phyloP scores from a whole-genome alignment of 2,329 filamentous ascomycete genomes.

The Ophiostoma quercus region DNA sequence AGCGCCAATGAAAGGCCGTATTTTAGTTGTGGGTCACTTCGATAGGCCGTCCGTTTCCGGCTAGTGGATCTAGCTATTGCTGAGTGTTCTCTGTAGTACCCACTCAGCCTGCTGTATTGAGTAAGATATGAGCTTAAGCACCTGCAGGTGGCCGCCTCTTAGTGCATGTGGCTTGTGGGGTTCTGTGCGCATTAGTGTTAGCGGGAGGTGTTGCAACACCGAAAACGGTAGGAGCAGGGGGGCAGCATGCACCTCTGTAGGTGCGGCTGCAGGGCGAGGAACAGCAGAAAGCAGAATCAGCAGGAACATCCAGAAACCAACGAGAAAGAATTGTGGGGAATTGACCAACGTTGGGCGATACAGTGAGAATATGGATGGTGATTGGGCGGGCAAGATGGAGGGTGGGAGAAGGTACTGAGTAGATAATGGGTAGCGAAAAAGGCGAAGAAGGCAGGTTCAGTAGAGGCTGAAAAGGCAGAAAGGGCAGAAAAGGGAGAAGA shows the following conservation, averaged over 20 bases:
- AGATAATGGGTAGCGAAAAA: background rate
- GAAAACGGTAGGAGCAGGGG: conserved; percentile 27
- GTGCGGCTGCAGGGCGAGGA: conserved; percentile 19
- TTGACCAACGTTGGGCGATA: background rate
- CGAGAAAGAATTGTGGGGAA: conserved; percentile 1
- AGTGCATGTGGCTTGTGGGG: conserved; percentile 21
- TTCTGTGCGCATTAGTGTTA: conserved; percentile 18
- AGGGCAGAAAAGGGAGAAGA: background rate
- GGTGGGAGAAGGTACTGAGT: background rate
- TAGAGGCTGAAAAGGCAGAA: no score
- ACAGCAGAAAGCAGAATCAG: no score
- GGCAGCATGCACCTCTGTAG: conserved; percentile 18
- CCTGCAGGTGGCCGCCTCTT: conserved; percentile 14
- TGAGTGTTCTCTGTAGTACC: background rate
- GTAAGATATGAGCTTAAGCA: conserved; percentile 15
- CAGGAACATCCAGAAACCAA: conserved; percentile 6
- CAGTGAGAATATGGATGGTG: no score
- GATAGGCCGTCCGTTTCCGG: conserved; percentile 1
- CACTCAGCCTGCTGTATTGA: background rate
- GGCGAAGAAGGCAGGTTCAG: no score
- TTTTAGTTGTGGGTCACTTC: background rate
- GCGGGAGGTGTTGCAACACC: conserved; percentile 22
- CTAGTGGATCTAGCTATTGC: conserved; percentile 15
- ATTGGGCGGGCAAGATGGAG: no score
- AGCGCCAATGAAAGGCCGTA: background rate